These are phyloP conservation scores for Crithidia fasciculata DNA, from an alignment of 208 protist species.

Conservation along the genomic window DNA sequence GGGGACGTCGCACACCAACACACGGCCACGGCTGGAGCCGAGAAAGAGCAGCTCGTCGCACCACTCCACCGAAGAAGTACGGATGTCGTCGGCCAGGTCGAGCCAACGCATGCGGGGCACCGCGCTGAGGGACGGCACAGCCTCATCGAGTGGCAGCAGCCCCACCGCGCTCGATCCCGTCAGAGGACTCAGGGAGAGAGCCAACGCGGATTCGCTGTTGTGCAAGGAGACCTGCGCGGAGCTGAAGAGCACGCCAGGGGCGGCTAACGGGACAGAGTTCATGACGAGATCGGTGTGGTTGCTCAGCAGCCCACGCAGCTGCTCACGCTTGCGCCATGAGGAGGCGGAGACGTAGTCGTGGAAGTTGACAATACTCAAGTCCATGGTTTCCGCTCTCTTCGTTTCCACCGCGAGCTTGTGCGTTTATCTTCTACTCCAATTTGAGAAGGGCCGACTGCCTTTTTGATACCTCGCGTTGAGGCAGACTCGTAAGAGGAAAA, in stretches of 20 bases:
- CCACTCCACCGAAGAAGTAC: slow-evolving; percentile 63
- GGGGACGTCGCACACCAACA: slow-evolving; percentile 58
- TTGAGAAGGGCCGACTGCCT: too few relatives aligned
- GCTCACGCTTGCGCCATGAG: slow-evolving; percentile 72
- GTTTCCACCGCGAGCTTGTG: too few relatives aligned
- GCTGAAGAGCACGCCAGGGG: slow-evolving; percentile 56
- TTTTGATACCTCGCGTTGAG: too few relatives aligned
- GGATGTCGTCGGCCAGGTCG: slow-evolving; percentile 48
- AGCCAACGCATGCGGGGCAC: slow-evolving; percentile 75
- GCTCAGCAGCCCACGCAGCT: slow-evolving; percentile 77
- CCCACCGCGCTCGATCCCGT: slow-evolving; percentile 60
- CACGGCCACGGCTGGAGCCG: slow-evolving; percentile 70
- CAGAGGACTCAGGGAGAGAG: slow-evolving; percentile 67
- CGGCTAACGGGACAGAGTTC: slow-evolving; percentile 43
- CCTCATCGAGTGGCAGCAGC: slow-evolving; percentile 51
- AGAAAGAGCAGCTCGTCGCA: slow-evolving; percentile 64
- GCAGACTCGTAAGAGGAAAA: too few relatives aligned
- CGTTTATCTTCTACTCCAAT: too few relatives aligned
- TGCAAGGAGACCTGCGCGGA: slow-evolving; percentile 68
- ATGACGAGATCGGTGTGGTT: slow-evolving; percentile 79
- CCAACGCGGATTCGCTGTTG: slow-evolving; percentile 61
- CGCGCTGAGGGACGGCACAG: slow-evolving; percentile 40
- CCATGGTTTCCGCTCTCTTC: slow-evolving; percentile 34
- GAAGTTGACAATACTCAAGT: slow-evolving; percentile 69
- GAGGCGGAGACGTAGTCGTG: slow-evolving; percentile 68